Evolutionary conservation across 2,329 filamentous ascomycete genomes (phyloP), one percentile per base, ranked within the genome.

Genomic region (Aspergillus arachidicola): DNA sequence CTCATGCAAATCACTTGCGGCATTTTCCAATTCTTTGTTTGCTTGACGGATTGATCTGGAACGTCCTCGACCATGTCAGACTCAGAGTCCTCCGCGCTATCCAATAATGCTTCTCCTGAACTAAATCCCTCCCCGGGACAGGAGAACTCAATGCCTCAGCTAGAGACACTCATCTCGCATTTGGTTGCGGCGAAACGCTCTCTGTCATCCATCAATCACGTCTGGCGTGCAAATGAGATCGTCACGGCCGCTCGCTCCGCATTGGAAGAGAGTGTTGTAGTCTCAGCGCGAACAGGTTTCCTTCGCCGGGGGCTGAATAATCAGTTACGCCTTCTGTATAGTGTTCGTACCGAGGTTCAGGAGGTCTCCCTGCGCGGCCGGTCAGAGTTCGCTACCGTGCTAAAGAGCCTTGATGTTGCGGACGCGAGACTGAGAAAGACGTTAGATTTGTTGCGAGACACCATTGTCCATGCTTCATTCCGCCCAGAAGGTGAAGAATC

Each of bases 171-270:
- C 50, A 91, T 97, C 61, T 86, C 88, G 59, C 89, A 96, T 79
- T 89, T 97, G 41, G 87, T 97, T 46, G 89, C 91, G 34, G 91
- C 94, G 10, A 97, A 97, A 76, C 88, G 92, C 51, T 94, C 94
- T 1, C 85, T 98, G 5, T 91, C 91, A 19, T 93, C 93, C 12
- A 93, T 96, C 76, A 87, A 85, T 48, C 89, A 91, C 64, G 92
- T 97, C 58, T 89, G 92, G 75, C 91, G 92, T 64, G 94, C 93
- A 68, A 94, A 95, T 74, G 91, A 96, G 72, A 89, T 97, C 61
- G 91, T 95, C 51, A 92, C 87, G 23, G 83, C 87, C 16, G 92
- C 93, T 5, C 89, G 93, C 38, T 82, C 85, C 36, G 86, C 92
- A 38, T 84, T 97, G 67, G 92, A 96, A 73, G 90, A 95, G 69